Conservation (phyloP, 371 early-diverging fungal genomes). For the Lichtheimia hyalospora region DNA sequence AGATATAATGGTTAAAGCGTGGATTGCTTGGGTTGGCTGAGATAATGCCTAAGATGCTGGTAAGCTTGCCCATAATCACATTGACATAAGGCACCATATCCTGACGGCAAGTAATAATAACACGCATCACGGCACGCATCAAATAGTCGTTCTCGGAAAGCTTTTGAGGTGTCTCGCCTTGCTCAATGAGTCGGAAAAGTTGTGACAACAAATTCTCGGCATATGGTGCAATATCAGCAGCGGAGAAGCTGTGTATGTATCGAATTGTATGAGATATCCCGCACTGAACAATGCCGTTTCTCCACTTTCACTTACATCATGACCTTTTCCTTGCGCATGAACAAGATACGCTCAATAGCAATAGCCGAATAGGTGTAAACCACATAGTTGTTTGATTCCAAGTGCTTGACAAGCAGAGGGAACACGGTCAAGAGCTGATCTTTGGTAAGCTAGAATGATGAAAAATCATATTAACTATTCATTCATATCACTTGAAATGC, state of each 20-base stretch:
- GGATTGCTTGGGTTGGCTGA: constrained; percentile 96
- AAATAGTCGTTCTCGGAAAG: constrained; percentile 95
- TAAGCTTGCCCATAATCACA: constrained; percentile 72
- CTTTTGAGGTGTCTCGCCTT: constrained; percentile 73
- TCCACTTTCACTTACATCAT: constrained; percentile 51
- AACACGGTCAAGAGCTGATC: constrained; percentile 75
- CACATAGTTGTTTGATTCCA: constrained; percentile 76
- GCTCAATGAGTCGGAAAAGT: constrained; percentile 76
- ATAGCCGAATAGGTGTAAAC: constrained; percentile 94
- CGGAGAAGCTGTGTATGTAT: constrained; percentile 52
- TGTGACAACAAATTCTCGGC: constrained; percentile 68
- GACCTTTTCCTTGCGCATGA: constrained; percentile 69
- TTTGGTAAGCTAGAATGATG: constrained; percentile 58
- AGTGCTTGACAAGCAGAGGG: constrained; percentile 79
- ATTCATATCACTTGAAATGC: neutral
- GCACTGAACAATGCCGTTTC: neutral
- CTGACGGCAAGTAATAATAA: constrained; percentile 73
- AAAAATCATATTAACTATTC: neutral
- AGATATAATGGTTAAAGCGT: constrained; percentile 94
- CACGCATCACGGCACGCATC: constrained; percentile 88
- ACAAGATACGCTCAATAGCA: constrained; percentile 87
- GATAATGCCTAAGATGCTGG: constrained; percentile 77
- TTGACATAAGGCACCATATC: constrained; percentile 71
- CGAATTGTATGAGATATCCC: neutral
- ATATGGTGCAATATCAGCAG: constrained; percentile 70